Evolutionary conservation across 345 rosid genomes (phyloP).

Genomic region (Erucastrum elatum): DNA sequence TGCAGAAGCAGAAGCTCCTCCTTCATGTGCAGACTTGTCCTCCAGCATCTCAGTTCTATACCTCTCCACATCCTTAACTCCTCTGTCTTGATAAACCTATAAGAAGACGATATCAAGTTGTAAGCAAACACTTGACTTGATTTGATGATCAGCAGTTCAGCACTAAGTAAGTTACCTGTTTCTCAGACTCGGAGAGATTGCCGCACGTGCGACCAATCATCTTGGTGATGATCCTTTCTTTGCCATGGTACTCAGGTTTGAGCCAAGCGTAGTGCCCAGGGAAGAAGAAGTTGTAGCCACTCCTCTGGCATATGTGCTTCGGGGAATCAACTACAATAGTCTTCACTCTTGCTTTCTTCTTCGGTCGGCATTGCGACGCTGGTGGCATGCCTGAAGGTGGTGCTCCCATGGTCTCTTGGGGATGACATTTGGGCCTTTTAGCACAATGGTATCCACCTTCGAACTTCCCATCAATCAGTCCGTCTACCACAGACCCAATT

Average conservation of each 20-base stretch:
- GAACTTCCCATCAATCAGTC: too few relatives aligned
- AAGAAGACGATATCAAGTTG: neutral
- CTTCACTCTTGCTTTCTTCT: neutral
- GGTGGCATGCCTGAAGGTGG: constrained; percentile 1
- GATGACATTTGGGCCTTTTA: neutral
- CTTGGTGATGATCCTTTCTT: neutral
- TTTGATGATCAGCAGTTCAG: neutral
- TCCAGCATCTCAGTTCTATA: constrained; percentile 68
- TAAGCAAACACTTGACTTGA: neutral
- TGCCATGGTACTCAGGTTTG: neutral
- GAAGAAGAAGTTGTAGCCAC: constrained; percentile 8
- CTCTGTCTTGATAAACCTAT: constrained; percentile 61
- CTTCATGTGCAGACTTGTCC: constrained; percentile 48
- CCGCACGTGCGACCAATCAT: neutral
- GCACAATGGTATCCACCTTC: neutral
- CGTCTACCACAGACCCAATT: too few relatives aligned
- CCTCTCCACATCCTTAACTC: constrained; percentile 71
- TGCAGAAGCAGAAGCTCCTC: constrained; percentile 58
- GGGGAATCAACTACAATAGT: neutral
- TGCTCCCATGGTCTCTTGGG: neutral
- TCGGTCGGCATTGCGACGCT: neutral
- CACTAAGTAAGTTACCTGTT: neutral
- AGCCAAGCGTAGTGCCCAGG: neutral
- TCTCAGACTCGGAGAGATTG: neutral
- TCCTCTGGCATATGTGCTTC: neutral